phyloP scores from a whole-genome alignment of 2,329 filamentous ascomycete genomes.

The Onygenales sp. region DNA sequence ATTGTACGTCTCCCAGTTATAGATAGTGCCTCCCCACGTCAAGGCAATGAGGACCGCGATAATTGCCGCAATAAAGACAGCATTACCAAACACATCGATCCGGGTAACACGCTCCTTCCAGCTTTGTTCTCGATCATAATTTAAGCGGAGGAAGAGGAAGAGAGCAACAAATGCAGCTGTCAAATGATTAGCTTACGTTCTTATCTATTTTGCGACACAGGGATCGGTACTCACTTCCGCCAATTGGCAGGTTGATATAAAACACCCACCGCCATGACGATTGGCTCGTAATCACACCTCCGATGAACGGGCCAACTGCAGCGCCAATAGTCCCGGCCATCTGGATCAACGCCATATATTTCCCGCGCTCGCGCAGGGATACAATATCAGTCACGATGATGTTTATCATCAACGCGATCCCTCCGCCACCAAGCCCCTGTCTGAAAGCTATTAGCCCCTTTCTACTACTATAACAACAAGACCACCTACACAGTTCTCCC shows the following conservation, averaged over 20 bases:
- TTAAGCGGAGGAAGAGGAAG: constrained; percentile 30
- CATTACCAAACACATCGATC: constrained; percentile 33
- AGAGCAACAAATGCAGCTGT: constrained; percentile 15
- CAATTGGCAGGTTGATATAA: constrained; percentile 18
- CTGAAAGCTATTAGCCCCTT: too few relatives aligned
- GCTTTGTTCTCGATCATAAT: constrained; percentile 14
- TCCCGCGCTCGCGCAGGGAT: constrained; percentile 37
- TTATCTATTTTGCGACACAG: too few relatives aligned
- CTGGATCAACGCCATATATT: constrained; percentile 32
- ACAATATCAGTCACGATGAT: constrained; percentile 44
- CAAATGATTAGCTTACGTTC: too few relatives aligned
- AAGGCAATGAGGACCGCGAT: constrained; percentile 24
- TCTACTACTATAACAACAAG: too few relatives aligned
- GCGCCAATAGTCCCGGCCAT: constrained; percentile 35
- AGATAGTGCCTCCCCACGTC: constrained; percentile 24
- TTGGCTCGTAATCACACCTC: constrained; percentile 12
- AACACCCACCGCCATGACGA: constrained; percentile 21
- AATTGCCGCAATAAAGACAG: constrained; percentile 23
- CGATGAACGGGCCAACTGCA: constrained; percentile 22
- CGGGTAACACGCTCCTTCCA: constrained; percentile 25
- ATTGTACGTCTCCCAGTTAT: constrained; percentile 22
- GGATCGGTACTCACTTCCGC: neutral
- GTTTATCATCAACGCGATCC: constrained; percentile 34
- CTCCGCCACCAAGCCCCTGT: constrained; percentile 43
- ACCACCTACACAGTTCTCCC: constrained; percentile 33